These are phyloP conservation scores for Asterochloris erici DNA, from an alignment of 139 green algal species.

Conservation along the genomic window DNA sequence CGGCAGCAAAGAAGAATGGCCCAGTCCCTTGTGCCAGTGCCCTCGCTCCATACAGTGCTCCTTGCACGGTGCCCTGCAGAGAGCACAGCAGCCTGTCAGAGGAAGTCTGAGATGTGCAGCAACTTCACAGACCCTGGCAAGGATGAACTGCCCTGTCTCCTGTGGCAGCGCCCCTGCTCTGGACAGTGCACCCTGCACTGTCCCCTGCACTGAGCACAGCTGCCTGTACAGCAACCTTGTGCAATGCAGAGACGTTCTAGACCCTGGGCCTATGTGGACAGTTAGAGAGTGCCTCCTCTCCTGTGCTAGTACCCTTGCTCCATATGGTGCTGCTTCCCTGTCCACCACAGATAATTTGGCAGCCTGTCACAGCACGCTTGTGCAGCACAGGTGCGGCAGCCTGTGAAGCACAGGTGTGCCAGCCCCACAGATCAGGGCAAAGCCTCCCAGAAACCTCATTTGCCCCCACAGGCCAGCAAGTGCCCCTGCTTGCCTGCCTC, in stretches of 20 bases:
- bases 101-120: not conserved
- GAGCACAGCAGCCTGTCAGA: not conserved
- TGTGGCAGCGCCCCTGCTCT: not conserved
- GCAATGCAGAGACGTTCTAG: constrained; percentile 30
- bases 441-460: no score
- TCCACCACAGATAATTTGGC: constrained; percentile 4
- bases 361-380: not conserved
- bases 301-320: constrained; percentile 55
- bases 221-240: no score
- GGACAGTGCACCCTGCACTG: no score
- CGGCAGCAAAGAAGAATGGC: constrained; percentile 59
- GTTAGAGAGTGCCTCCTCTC: constrained; percentile 67
- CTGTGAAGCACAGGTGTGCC: no score
- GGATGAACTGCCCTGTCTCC: not conserved
- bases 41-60: constrained; percentile 57
- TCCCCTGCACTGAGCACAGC: no score
- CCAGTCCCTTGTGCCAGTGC: constrained; percentile 63
- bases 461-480: no score
- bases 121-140: not conserved
- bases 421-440: no score
- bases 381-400: no score
- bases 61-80: constrained; percentile 34
- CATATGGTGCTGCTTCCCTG: constrained; percentile 52
- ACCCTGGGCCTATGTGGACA: constrained; percentile 56
- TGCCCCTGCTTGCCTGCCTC: no score